A percentile compares a stretch with the other conserved stretches of the same genome.
phyloP scores from a whole-genome alignment of 192 early-diverging fungal genomes.

The Coemansia sp. region DNA sequence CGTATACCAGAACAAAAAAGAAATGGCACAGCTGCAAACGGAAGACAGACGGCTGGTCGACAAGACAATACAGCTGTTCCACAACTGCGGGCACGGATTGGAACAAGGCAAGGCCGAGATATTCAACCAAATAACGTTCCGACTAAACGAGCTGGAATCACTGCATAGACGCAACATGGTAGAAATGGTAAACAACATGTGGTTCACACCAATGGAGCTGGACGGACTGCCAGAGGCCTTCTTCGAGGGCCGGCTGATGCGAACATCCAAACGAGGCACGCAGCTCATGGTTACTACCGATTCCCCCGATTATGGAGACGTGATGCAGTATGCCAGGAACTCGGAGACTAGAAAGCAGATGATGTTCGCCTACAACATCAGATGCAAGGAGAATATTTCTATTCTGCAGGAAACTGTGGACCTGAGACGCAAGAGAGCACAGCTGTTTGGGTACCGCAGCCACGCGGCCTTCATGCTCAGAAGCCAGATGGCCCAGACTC shows the following conservation, averaged over 20 bases:
- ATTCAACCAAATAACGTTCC: conserved; percentile 58
- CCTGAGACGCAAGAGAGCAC: conserved; percentile 43
- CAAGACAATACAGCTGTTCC: conserved; percentile 60
- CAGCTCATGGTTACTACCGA: conserved; percentile 66
- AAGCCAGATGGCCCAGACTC: conserved; percentile 72
- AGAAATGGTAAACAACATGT: conserved; percentile 48
- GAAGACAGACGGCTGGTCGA: conserved; percentile 65
- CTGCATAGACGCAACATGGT: conserved; percentile 62
- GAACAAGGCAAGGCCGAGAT: conserved; percentile 58
- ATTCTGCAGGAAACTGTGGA: conserved; percentile 55
- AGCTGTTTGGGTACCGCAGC: conserved; percentile 62
- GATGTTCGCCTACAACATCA: conserved; percentile 38
- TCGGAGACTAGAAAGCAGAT: conserved; percentile 55
- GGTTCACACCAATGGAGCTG: conserved; percentile 56
- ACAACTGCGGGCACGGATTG: conserved; percentile 64
- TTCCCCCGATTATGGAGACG: conserved; percentile 49
- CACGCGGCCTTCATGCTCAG: conserved; percentile 68
- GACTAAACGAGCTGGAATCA: conserved; percentile 45
- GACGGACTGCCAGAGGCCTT: conserved; percentile 68
- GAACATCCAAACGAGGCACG: conserved; percentile 52
- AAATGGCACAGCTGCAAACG: conserved; percentile 37
- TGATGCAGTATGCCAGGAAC: conserved; percentile 51
- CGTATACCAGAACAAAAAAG: conserved; percentile 38
- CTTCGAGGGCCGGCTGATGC: conserved; percentile 54
- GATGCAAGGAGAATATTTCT: conserved; percentile 57